Conservation (phyloP, 768 basidiomycete genomes). For the Termitomyces sp. region DNA sequence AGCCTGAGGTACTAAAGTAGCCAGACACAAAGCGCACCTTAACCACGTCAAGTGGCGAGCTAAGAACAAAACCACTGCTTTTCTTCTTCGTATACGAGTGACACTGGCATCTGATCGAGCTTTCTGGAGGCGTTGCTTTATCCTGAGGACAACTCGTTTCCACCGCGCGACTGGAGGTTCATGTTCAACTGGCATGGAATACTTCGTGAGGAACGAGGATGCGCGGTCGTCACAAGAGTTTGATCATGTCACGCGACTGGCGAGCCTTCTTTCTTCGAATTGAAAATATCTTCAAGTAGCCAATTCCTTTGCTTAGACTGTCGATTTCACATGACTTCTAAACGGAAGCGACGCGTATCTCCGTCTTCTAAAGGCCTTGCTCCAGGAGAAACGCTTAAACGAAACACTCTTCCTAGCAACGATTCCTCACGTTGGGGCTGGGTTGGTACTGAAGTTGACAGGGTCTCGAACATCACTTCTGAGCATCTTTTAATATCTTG, state of each 20-base stretch:
- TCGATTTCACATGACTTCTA: constrained; percentile 40
- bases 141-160: constrained; percentile 12
- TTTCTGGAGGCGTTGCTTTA: constrained; percentile 18
- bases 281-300: neutral
- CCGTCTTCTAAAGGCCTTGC: constrained; percentile 44
- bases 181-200: constrained; percentile 3
- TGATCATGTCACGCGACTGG: constrained; percentile 2
- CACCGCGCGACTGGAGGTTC: neutral
- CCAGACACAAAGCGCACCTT: constrained; percentile 24
- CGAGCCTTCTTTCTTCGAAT: neutral
- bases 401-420: constrained; percentile 42
- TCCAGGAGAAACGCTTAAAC: constrained; percentile 60
- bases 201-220: neutral
- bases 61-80: constrained; percentile 27
- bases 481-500: constrained; percentile 66
- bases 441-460: constrained; percentile 63
- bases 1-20: neutral
- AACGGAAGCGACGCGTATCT: constrained; percentile 52
- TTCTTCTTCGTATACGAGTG: constrained; percentile 42
- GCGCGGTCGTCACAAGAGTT: neutral
- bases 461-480: constrained; percentile 52
- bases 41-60: constrained; percentile 28
- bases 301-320: neutral
- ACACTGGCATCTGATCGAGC: constrained; percentile 23
- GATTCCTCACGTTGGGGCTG: constrained; percentile 67